Conservation (phyloP, 1,284 basidiomycete genomes). For the Sporisorium sorghi region DNA sequence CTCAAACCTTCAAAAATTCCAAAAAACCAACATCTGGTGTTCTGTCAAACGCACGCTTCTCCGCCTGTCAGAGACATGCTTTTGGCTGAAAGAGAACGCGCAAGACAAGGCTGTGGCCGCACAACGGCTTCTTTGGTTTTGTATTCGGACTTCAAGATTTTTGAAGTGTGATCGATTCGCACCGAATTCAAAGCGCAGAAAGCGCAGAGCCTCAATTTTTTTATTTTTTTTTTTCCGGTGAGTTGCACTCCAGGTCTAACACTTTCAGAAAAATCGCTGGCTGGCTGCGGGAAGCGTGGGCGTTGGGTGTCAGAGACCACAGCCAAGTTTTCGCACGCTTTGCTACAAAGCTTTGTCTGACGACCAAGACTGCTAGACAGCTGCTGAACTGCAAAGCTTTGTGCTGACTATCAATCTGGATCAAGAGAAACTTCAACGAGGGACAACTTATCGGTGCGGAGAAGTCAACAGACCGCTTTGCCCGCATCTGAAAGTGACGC, state of each 20-base stretch:
- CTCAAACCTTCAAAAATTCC: neutral
- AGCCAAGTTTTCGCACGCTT: neutral
- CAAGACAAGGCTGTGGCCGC: neutral
- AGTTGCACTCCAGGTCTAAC: neutral
- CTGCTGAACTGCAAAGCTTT: neutral
- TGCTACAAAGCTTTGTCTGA: neutral
- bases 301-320: constrained; percentile 3
- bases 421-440: neutral
- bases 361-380: neutral
- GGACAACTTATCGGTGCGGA: no score
- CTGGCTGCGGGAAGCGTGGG: neutral
- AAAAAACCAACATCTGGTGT: constrained; percentile 2
- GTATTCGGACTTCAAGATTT: neutral
- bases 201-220: no score
- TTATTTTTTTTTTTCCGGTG: no score
- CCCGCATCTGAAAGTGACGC: no score
- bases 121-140: neutral
- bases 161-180: constrained; percentile 7
- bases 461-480: no score
- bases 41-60: no score
- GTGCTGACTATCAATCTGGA: no score
- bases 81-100: neutral
- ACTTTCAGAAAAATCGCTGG: neutral
- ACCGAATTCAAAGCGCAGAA: neutral
- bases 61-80: no score